These are phyloP conservation scores for Ascochyta clinopodiicola DNA, from an alignment of 2,329 filamentous ascomycete species.

Conservation along the genomic window DNA sequence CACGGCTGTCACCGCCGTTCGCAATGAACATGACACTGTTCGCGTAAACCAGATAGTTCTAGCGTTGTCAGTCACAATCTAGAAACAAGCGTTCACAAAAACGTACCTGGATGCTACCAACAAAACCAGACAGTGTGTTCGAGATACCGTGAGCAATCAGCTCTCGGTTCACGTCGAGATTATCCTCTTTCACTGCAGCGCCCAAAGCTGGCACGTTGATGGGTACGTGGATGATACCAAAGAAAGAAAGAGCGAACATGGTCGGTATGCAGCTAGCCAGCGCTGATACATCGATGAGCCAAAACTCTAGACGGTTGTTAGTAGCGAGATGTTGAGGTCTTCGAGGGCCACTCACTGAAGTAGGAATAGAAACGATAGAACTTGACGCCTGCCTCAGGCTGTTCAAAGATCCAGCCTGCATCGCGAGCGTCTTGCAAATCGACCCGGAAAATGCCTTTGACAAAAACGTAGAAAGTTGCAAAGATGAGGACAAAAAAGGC, in stretches of 20 bases:
- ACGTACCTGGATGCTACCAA: constrained; percentile 77
- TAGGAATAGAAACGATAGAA: constrained; percentile 99
- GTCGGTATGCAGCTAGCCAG: constrained; percentile 85
- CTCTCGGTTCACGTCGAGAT: constrained; percentile 88
- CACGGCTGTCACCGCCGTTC: constrained; percentile 84
- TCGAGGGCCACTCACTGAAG: constrained; percentile 69
- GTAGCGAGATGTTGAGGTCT: neutral
- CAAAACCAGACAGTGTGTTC: constrained; percentile 85
- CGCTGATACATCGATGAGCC: constrained; percentile 81
- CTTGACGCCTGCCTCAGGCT: constrained; percentile 81
- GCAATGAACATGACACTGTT: constrained; percentile 97
- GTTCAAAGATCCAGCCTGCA: constrained; percentile 89
- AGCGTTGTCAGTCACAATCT: constrained; percentile 23
- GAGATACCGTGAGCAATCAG: constrained; percentile 91
- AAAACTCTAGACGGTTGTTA: constrained; percentile 66
- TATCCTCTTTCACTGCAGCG: constrained; percentile 88
- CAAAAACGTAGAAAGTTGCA: constrained; percentile 77
- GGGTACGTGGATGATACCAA: constrained; percentile 93
- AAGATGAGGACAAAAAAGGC: constrained; percentile 84
- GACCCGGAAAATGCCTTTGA: constrained; percentile 71
- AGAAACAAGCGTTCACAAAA: neutral
- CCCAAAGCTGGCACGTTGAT: constrained; percentile 97
- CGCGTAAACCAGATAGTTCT: constrained; percentile 97
- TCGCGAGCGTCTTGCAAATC: constrained; percentile 71
- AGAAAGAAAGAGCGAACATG: constrained; percentile 97